Evolutionary conservation across 2,329 filamentous ascomycete species (phyloP).

Genomic region (Rhinocladiella mackenziei): DNA sequence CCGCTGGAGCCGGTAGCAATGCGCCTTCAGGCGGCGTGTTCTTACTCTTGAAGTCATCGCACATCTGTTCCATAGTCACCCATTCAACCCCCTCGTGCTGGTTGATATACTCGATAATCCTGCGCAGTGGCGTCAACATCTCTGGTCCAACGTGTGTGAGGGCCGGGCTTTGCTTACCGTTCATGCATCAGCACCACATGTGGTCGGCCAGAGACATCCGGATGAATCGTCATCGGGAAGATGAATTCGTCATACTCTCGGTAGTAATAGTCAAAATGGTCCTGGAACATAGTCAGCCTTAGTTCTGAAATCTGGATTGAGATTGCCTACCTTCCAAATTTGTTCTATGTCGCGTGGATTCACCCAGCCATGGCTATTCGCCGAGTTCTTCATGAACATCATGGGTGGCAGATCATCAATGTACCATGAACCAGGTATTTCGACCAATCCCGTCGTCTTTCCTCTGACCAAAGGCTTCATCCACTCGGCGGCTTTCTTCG

Average conservation of each 20-base stretch:
- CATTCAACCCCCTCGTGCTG: slow-evolving; percentile 50
- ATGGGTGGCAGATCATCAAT: slow-evolving; percentile 32
- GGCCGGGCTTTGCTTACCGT: no score
- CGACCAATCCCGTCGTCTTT: slow-evolving; percentile 32
- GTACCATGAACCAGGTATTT: slow-evolving; percentile 46
- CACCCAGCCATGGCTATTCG: slow-evolving; percentile 57
- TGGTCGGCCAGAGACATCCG: slow-evolving; percentile 66
- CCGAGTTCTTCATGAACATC: slow-evolving; percentile 51
- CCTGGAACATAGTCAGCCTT: no score
- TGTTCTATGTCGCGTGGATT: slow-evolving; percentile 56
- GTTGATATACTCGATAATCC: slow-evolving; percentile 67
- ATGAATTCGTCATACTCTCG: slow-evolving; percentile 72
- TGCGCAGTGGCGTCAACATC: no score
- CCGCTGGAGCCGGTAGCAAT: slow-evolving; percentile 52
- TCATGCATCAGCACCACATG: slow-evolving; percentile 72
- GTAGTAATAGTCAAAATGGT: slow-evolving; percentile 65
- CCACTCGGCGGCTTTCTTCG: slow-evolving; percentile 42
- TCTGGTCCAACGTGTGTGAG: no score
- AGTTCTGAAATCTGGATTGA: no score
- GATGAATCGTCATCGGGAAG: slow-evolving; percentile 73
- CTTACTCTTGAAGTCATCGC: slow-evolving; percentile 67
- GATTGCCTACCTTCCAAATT: slow-evolving; percentile 40
- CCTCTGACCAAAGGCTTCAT: slow-evolving; percentile 38
- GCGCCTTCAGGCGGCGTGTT: slow-evolving; percentile 57
- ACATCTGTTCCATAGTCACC: slow-evolving; percentile 63